Percentiles rank a stretch among this genome's conserved stretches.
Conservation (phyloP, 441 rosid species). For the Raphanus hybrid region DNA sequence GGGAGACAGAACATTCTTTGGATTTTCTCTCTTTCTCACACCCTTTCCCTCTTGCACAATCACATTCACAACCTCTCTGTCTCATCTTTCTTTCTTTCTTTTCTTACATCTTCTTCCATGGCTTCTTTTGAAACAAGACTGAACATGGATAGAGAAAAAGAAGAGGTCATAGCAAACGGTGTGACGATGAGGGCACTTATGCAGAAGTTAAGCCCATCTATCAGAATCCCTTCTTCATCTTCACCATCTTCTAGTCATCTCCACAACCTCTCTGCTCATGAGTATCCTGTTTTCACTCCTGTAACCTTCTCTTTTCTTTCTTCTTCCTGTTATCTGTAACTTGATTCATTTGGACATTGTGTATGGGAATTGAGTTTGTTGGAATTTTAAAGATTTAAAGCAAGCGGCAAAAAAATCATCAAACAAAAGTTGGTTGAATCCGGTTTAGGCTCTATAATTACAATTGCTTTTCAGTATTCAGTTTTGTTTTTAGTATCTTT, state of each 20-base stretch:
- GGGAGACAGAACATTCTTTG: slow-evolving; percentile 57
- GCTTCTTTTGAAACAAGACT: slow-evolving; percentile 52
- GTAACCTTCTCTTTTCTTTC: slow-evolving; percentile 51
- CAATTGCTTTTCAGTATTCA: slow-evolving; percentile 15
- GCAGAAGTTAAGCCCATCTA: slow-evolving; percentile 68
- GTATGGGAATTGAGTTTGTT: slow-evolving; percentile 33
- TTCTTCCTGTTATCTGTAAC: slow-evolving; percentile 20
- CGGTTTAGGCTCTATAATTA: slow-evolving; percentile 26
- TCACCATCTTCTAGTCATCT: slow-evolving; percentile 62
- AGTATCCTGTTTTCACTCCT: slow-evolving; percentile 94
- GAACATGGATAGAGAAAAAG: slow-evolving; percentile 53
- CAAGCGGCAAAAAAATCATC: background rate
- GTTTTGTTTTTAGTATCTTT: background rate
- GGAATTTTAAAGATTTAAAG: background rate
- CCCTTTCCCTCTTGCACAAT: slow-evolving; percentile 26
- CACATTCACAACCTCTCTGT: slow-evolving; percentile 31
- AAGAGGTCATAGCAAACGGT: slow-evolving; percentile 87
- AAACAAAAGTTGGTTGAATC: slow-evolving; percentile 29
- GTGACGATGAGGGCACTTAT: slow-evolving; percentile 76
- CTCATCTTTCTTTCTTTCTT: background rate
- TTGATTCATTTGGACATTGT: slow-evolving; percentile 30
- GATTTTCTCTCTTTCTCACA: slow-evolving; percentile 39
- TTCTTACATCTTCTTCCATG: slow-evolving; percentile 45
- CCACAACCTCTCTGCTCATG: slow-evolving; percentile 77
- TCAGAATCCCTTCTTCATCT: slow-evolving; percentile 40